Evolutionary conservation across 2,329 filamentous ascomycete genomes (phyloP).

Genomic region (Fusarium circinatum): DNA sequence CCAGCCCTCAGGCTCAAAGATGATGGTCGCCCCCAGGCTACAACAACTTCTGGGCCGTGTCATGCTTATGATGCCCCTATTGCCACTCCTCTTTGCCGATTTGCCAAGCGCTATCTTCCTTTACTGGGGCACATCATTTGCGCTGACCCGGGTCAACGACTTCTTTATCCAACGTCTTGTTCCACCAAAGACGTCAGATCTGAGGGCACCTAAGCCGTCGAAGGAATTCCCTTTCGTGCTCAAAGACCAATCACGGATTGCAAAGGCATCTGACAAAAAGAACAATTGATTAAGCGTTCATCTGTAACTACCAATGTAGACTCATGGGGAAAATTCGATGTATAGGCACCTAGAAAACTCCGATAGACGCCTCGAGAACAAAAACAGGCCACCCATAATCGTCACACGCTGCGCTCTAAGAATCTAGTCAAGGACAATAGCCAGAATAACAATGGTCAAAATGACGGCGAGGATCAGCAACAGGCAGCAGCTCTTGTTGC

Average conservation of each 20-base stretch:
- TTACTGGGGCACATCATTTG: slow-evolving; percentile 53
- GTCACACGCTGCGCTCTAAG: slow-evolving; percentile 22
- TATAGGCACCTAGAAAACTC: slow-evolving; percentile 39
- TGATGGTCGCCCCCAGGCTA: slow-evolving; percentile 34
- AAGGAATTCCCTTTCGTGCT: slow-evolving; percentile 38
- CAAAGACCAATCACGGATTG: neutral
- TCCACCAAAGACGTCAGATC: slow-evolving; percentile 22
- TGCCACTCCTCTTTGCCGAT: slow-evolving; percentile 50
- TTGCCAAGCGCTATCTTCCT: slow-evolving; percentile 54
- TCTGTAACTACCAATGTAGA: slow-evolving; percentile 39
- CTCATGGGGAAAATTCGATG: slow-evolving; percentile 27
- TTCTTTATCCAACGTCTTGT: slow-evolving; percentile 42
- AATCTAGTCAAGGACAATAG: slow-evolving; percentile 77
- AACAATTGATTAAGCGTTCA: slow-evolving; percentile 24
- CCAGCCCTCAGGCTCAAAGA: slow-evolving; percentile 14
- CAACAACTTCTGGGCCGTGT: slow-evolving; percentile 45
- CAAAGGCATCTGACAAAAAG: neutral
- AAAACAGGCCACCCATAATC: slow-evolving; percentile 27
- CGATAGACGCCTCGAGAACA: slow-evolving; percentile 39
- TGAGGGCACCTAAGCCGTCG: slow-evolving; percentile 24
- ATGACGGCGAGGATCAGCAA: slow-evolving; percentile 90
- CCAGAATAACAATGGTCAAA: slow-evolving; percentile 87
- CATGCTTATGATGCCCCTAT: slow-evolving; percentile 47
- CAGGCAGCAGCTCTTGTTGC: slow-evolving; percentile 94
- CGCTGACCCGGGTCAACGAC: slow-evolving; percentile 49